Evolutionary conservation across 371 early-diverging fungal genomes (phyloP), one percentile per base, ranked within the genome.

Genomic region (Fennellomyces sp.): DNA sequence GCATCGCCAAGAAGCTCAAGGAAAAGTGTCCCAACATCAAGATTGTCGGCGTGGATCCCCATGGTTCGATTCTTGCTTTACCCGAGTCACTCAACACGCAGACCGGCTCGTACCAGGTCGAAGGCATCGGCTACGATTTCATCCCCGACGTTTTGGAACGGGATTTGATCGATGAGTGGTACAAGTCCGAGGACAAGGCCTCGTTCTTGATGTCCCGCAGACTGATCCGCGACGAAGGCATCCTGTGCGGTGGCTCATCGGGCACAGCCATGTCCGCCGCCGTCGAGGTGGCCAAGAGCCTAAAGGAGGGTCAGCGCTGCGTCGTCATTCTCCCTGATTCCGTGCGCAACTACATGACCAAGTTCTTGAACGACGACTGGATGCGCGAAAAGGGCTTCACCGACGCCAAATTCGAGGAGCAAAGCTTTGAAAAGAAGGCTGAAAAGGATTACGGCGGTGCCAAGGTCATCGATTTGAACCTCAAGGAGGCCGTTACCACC

Each of bases 101-200:
- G 5, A 77, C 65, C 17, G 75, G 75, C n/a, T 69, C 78, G 21
- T 88, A 89, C 69, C 81, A 87, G 76, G 96, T 97, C 23, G 98
- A 98, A 82, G 99, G 98, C 54, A 96, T 98, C 47, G 98, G 99
- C 30, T 96, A 98, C 68, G 97, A 98, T 75, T 98, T 97, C 73
- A 86, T 98, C 60, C 97, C 99, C 26, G 88, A 95, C 38, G 94
- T 90, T 17, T 74, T 97, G 57, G 90, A 97, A 58, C 88, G 93
- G 38, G 50, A 64, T 26, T 68, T 90, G 56, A 86, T 98, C 19
- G 99, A 98, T 70, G 77, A 83, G 42, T 98, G 99, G 99, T 72
- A 94, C 81, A 98, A 97, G 83, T 88, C 91, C 17, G 86, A 89
- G 39, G 98, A 98, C 74, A 94, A 93, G 78, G 89, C 94, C 55